These are phyloP conservation scores for Mycena rebaudengoi DNA, from an alignment of 768 basidiomycete species.

Conservation along the genomic window DNA sequence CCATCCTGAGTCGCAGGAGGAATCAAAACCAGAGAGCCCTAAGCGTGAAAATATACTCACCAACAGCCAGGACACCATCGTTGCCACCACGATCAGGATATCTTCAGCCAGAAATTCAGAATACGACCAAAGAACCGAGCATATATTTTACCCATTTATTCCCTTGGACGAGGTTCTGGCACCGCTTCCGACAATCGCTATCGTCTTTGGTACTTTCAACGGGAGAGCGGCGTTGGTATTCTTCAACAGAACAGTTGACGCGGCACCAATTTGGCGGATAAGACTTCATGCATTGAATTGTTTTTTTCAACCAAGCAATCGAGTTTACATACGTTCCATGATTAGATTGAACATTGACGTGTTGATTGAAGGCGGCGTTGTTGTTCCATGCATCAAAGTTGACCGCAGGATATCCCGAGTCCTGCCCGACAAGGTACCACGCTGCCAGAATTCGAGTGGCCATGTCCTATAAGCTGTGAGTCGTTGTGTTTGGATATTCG, in stretches of 20 bases:
- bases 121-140: not conserved
- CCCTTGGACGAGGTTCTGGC: slow-evolving; percentile 63
- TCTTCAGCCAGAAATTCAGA: slow-evolving; percentile 35
- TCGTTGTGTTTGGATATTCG: too few species aligned
- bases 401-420: slow-evolving; percentile 62
- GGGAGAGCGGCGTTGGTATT: slow-evolving; percentile 40
- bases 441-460: slow-evolving; percentile 75
- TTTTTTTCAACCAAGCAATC: too few species aligned
- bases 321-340: slow-evolving; percentile 56
- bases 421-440: slow-evolving; percentile 67
- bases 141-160: slow-evolving; percentile 68
- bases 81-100: slow-evolving; percentile 63
- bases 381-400: slow-evolving; percentile 68
- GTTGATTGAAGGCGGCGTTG: slow-evolving; percentile 45
- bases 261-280: slow-evolving; percentile 54
- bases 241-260: slow-evolving; percentile 57
- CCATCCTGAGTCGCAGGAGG: slow-evolving; percentile 45
- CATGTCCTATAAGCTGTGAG: slow-evolving; percentile 70
- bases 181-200: slow-evolving; percentile 67
- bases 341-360: slow-evolving; percentile 66
- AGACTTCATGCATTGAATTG: too few species aligned
- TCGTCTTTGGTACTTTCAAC: slow-evolving; percentile 31
- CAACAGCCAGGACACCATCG: slow-evolving; percentile 69
- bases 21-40: not conserved
- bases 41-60: slow-evolving; percentile 48